Evolutionary conservation across 1,284 basidiomycete species (phyloP), one percentile per base, ranked within the genome.

Genomic region (Vanrija humicola): DNA sequence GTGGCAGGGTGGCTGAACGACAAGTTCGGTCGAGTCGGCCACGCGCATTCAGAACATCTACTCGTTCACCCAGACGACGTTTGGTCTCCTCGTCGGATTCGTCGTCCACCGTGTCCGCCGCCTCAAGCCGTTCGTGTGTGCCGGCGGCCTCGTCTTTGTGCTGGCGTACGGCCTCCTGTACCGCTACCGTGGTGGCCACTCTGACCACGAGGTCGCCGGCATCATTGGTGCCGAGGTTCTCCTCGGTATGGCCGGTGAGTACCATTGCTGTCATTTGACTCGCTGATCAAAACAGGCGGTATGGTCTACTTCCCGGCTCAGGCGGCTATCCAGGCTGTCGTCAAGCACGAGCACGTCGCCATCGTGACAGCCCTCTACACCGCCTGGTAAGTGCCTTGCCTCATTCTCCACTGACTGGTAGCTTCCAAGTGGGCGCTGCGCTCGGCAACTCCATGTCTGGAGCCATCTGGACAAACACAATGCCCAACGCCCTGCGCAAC

Each of bases 171-270:
- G 76, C 25, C 59, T 78, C 6, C 62, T 79, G 46, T 70, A 77
- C 59, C 66, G 66, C 23, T 78, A 63, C 71, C 71, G 77, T 23
- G 72, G 73, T 16, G 67, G 64, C 16, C 56, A 59, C 43, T 58
- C 62, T 2, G 38, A 44, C 3, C 10, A 39, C 18, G 57, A 62
- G 3, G 50, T 67, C 29, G 47, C 62, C 4, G 72, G 71, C 10
- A 59, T 77, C 16, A 65, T 77, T 48, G 76, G 67, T 5, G 74
- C 65, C 14, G 68, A 78, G 60, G 59, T 77, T 56, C 58, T 78
- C 6, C 67, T 79, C 38, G 76, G 76, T 52, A 59, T 61, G 68
- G 56, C 21, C 5, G 21, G 21, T 23, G 21, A 23, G 21, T 23
- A 5, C 21, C 21, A 23, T 5, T 23, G 21, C 21, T 23, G 21